Base-by-base conservation (phyloP, 78 protist genomes). In the Planoprotostelium fungivorum region DNA sequence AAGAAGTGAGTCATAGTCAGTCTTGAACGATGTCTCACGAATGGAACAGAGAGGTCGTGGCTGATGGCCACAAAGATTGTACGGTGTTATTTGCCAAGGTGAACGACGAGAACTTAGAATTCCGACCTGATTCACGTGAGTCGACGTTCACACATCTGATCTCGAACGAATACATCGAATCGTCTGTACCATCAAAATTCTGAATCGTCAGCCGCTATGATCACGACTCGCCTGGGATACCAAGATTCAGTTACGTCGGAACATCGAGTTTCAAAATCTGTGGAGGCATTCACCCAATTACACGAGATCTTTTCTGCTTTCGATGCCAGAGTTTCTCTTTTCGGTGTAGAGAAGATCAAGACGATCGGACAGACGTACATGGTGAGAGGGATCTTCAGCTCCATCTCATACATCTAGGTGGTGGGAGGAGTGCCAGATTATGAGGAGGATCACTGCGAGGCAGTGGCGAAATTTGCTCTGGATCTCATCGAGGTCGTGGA, bases 291-390 rank as follows among this genome's bases (percentile, higher is more conserved):
- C 73, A 51, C 5, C 16, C 31, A 25, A 16, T 25, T 51, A 5
- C 73, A 51, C 16, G 73, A 51, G 73, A 51, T 51, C 73, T 51
- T 51, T 51, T 51, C 73, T 16, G 73, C 73, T 16, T 51, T 51
- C 73, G 73, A 51, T 16, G 73, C 73, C 5, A 51, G 16, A 51
- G 16, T 51, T 51, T 5, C 73, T 5, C 5, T 51, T 51, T 51
- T 25, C 16, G 94, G 91, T 5, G 87, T 96, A 16, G 97, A 95
- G 86, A 97, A 97, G 86, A 93, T 97, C 34, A 94, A 94, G 89
- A 95, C 96, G 28, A 91, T 96, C 63, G 96, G 96, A 38, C 94
- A 93, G 83, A 91, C 95, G 28, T 91, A 89, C 34, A 86, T 95
- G 91, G 92, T 89, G 0, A 86, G 63, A 0, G 87, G 88, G 35